Base-by-base conservation (phyloP, 306 rosid genomes). In the Malus asiatica region DNA sequence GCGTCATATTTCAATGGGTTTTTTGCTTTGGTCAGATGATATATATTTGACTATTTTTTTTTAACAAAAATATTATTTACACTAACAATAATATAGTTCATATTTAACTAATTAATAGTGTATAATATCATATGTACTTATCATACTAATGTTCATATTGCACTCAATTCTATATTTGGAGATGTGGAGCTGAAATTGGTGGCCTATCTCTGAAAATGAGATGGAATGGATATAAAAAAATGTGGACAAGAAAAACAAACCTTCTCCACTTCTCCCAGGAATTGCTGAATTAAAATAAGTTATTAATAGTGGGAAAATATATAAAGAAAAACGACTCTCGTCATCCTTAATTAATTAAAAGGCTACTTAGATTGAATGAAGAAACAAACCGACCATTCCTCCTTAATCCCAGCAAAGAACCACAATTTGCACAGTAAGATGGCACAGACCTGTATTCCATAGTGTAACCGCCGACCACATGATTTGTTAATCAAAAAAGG, bases 371-470 rank as follows among this genome's bases (percentile, higher is more conserved):
- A 53, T 16, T 18, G 0, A 58, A 82, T 84, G 86, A 84, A 87
- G 89, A 78, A 85, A 85, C 78, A 81, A 87, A 86, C 98, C 88
- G 92, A 87, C 94, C 93, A 90, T 74, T 40, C 45, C 12, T 82
- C 89, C 98, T 75, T 62, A 88, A 91, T 88, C 84, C 84, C 86
- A 80, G 97, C 10, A 29, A 60, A 60, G 58, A 77, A 69, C 69
- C 57, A 75, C n/a, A 61, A n/a, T 69, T 70, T 78, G 73, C 74
- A 51, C 81, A 58, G 38, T 27, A 75, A 51, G 66, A 58, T 64
- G 53, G 55, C 73, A 72, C 76, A 59, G 57, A 40, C 77, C 77
- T 53, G 61, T 38, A 38, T 80, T 72, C 52, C 38, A n/a, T n/a
- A 66, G n/a, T 20, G 84, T 79, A 89, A 87, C 89, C 84, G 88